These are phyloP conservation scores for Coemansia nantahalensis DNA, from an alignment of 192 early-diverging fungal genomes.

Conservation along the genomic window DNA sequence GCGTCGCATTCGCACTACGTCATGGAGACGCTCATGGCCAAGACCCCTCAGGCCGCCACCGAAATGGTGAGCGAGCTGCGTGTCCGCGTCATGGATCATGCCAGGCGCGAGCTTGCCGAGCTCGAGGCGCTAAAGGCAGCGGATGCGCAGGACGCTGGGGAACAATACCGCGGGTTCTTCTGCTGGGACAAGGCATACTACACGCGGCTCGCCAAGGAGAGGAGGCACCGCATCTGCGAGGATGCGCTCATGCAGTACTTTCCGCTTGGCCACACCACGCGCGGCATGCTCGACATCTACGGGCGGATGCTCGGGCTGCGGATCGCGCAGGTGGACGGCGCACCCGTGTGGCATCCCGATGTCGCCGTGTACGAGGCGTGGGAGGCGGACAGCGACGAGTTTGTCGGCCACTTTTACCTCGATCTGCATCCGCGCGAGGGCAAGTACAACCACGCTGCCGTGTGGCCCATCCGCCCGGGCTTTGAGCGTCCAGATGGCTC, in stretches of 20 bases:
- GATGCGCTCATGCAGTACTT: constrained; percentile 76
- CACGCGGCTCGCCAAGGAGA: constrained; percentile 53
- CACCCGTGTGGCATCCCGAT: constrained; percentile 68
- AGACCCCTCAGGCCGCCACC: constrained; percentile 57
- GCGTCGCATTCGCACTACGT: constrained; percentile 59
- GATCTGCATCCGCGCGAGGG: constrained; percentile 69
- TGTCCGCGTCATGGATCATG: constrained; percentile 48
- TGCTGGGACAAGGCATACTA: constrained; percentile 72
- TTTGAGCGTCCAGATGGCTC: constrained; percentile 47
- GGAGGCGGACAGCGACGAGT: constrained; percentile 53
- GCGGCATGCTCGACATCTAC: constrained; percentile 67
- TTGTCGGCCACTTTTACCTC: constrained; percentile 65
- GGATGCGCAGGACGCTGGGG: constrained; percentile 26
- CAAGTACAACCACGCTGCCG: constrained; percentile 65
- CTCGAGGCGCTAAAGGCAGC: constrained; percentile 60
- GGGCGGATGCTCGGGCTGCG: constrained; percentile 59
- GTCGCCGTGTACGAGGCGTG: constrained; percentile 67
- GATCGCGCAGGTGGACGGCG: constrained; percentile 57
- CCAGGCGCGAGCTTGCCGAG: constrained; percentile 52
- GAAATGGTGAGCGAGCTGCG: constrained; percentile 60
- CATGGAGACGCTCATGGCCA: constrained; percentile 72
- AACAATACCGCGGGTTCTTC: constrained; percentile 54
- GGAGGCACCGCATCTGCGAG: constrained; percentile 60
- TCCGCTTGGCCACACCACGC: constrained; percentile 51
- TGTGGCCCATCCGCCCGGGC: constrained; percentile 13